Percentiles rank a stretch among this genome's conserved stretches.
phyloP scores from a whole-genome alignment of 1,139 yeast genomes.

The Pichia sp. region DNA sequence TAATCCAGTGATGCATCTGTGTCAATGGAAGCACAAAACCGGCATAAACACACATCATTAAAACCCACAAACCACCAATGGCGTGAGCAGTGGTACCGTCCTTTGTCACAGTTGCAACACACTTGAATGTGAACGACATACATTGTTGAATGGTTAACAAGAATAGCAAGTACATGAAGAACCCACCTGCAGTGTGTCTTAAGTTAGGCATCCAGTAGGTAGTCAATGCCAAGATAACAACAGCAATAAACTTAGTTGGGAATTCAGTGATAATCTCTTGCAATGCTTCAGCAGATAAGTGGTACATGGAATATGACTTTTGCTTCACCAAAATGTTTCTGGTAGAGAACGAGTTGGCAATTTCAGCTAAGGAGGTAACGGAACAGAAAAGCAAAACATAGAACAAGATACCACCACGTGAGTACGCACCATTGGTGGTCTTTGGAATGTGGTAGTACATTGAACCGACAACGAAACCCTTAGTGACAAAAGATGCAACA shows the following conservation, averaged over 20 bases:
- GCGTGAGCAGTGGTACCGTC: conserved; percentile 46
- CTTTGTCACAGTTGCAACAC: conserved; percentile 49
- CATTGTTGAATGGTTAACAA: conserved; percentile 39
- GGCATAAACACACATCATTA: conserved; percentile 45
- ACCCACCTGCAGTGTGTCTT: conserved; percentile 39
- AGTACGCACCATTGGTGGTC: conserved; percentile 35
- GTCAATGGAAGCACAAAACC: conserved; percentile 54
- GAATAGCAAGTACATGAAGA: conserved; percentile 40
- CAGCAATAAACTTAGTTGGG: conserved; percentile 35
- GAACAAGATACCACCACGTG: conserved; percentile 38
- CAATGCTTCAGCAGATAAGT: conserved; percentile 44
- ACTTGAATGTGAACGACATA: conserved; percentile 38
- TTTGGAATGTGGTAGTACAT: conserved; percentile 36
- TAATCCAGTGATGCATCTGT: conserved; percentile 59
- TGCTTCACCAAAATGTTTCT: conserved; percentile 43
- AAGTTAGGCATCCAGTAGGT: conserved; percentile 42
- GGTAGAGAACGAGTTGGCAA: conserved; percentile 38
- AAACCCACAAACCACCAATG: conserved; percentile 44
- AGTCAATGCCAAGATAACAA: conserved; percentile 35
- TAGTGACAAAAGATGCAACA: conserved; percentile 42
- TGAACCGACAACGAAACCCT: conserved; percentile 39
- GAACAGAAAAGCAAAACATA: conserved; percentile 41
- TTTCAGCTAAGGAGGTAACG: conserved; percentile 40
- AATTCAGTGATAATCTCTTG: conserved; percentile 40
- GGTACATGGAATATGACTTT: conserved; percentile 39